Evolutionary conservation across 164 flowering plant species (phyloP), one percentile per base, ranked within the genome.

Genomic region (Kalanchoe fedtschenkoi): DNA sequence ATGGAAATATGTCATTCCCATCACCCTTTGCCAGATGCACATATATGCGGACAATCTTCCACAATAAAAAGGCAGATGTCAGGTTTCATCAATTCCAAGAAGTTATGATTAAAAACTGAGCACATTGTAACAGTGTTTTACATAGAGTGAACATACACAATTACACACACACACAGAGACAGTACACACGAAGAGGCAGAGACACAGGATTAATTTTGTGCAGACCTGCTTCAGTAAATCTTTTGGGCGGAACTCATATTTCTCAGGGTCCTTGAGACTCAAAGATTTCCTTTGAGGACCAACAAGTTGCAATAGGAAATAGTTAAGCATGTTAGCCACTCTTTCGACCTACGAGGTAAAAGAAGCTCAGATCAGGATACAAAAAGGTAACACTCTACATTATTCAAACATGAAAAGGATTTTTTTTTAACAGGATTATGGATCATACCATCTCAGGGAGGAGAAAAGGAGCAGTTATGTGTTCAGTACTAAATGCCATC

Each of bases 291-390:
- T 80, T 70, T 95, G 99, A 21, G 99, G 97, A 1, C 99, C 97
- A 38, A 87, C 99, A 26, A 95, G 87, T 82, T 95, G 99, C 51
- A 95, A 65, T 68, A 95, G 62, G 66, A 95, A 95, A 70, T 95
- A 95, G 69, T 95, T 95, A 59, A 95, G 87, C 99, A 95, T 95
- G 71, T 80, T 95, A 44, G 96, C 97, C 65, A 95, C 99, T 66
- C 99, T 85, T 69, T 95, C 99, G 67, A 95, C 96, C 99, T 93
- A 80, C 42, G 69, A 64, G n/a, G 16, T 34, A 30, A 15, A 22
- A 1, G 32, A 58, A 15, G 13, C 24, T 15, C 30, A 86, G 89
- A 39, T 47, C 24, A 22, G 54, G 54, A 22, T 47, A 19, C 54
- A 47, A 14, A 1, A 56, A 44, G 38, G 26, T 4, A 10, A 0